Conservation (phyloP, 768 basidiomycete genomes). For the Xerocomellus amylosporus region DNA sequence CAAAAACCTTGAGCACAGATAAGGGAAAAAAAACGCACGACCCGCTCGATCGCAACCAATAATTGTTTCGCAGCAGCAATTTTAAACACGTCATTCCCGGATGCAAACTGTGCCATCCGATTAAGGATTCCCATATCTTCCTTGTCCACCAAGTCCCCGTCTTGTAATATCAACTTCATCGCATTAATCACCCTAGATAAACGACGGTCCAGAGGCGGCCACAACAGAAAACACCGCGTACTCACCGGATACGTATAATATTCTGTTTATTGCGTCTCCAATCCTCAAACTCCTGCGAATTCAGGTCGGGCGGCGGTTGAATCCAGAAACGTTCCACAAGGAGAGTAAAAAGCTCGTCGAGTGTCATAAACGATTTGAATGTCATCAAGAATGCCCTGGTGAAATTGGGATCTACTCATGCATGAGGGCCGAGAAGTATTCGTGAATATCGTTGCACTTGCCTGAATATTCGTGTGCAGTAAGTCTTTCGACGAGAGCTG, state of each 20-base stretch:
- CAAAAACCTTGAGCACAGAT: neutral
- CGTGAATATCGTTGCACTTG: constrained; percentile 27
- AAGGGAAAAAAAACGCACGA: constrained; percentile 36
- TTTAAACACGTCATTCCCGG: constrained; percentile 38
- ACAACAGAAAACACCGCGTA: neutral
- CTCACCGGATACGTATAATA: constrained; percentile 58
- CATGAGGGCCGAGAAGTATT: neutral
- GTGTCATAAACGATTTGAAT: constrained; percentile 62
- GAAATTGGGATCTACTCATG: constrained; percentile 48
- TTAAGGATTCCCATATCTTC: constrained; percentile 52
- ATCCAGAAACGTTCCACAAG: constrained; percentile 57
- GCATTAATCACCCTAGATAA: constrained; percentile 57
- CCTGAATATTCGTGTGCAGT: constrained; percentile 63
- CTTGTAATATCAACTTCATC: constrained; percentile 59
- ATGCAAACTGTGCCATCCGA: constrained; percentile 52
- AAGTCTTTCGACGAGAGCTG: constrained; percentile 61
- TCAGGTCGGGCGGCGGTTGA: constrained; percentile 47
- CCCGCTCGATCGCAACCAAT: constrained; percentile 46
- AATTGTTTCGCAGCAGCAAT: constrained; percentile 50
- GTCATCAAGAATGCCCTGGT: constrained; percentile 66
- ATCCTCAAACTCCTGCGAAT: constrained; percentile 42
- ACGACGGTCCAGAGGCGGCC: neutral
- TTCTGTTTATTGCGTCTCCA: constrained; percentile 60
- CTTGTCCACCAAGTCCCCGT: constrained; percentile 50
- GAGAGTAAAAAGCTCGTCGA: constrained; percentile 52